Evolutionary conservation across 805 yeast species (phyloP), one percentile per base, ranked within the genome.

Genomic region (Lachancea nothofagi): DNA sequence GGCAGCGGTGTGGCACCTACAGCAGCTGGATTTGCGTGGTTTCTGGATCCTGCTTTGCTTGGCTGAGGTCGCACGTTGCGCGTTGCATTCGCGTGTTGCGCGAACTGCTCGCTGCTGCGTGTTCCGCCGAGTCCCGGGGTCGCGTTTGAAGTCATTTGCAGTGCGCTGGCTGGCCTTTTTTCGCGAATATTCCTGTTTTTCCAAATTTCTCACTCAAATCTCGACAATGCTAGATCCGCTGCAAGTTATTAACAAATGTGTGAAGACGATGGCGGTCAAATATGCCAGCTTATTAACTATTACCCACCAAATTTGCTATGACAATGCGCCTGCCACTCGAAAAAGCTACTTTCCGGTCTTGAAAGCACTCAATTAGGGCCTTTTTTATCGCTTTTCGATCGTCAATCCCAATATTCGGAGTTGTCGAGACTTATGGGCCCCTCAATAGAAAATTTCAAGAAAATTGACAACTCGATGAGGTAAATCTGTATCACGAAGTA

Each of bases 361-460:
- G n/a, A n/a, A n/a, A n/a, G n/a, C n/a, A n/a, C n/a, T n/a, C n/a
- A n/a, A n/a, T 27, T 27, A n/a, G 17, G 15, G 15, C 10, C 17
- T 4, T 8, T 7, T 27, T 27, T 27, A 8, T 13, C n/a, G n/a
- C n/a, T n/a, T n/a, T n/a, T n/a, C n/a, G n/a, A n/a, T n/a, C n/a
- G n/a, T n/a, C n/a, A n/a, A n/a, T n/a, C 10, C 25, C 25, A 23
- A 10, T 10, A 27, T 31, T 31, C 34, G 34, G 34, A 31, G 26
- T 31, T 31, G 34, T 31, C 34, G 34, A 31, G 34, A 22, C 33
- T 9, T 17, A 3, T 24, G 23, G 37, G 28, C 37, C 37, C 37
- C 37, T 33, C 37, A 33, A 13, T 21, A 33, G 28, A 33, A 33
- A 33, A 25, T 33, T 26, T 19, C 24, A 33, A 18, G 8, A 10